Conservation (phyloP, 208 protist genomes). For the Acanthamoeba castellanii region DNA sequence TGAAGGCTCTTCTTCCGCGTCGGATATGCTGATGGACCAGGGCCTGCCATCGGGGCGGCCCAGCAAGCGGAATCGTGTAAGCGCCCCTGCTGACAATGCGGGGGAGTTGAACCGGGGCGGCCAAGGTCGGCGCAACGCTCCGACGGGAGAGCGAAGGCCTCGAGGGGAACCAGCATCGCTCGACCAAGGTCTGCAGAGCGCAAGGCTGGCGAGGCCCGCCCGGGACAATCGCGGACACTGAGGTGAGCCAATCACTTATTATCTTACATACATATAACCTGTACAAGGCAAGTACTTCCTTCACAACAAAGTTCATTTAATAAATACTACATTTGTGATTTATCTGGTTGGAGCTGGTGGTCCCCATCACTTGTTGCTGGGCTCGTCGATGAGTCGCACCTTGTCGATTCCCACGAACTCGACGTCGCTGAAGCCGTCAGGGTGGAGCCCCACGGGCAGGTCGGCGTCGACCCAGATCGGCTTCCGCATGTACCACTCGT, state of each 20-base stretch:
- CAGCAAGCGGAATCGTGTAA: neutral
- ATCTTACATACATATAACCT: too few species aligned
- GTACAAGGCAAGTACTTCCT: too few species aligned
- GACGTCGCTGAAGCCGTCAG: constrained; percentile 49
- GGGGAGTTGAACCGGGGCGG: too few species aligned
- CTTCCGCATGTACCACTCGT: constrained; percentile 36
- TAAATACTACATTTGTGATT: too few species aligned
- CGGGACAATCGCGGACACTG: too few species aligned
- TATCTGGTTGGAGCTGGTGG: neutral
- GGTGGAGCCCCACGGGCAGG: neutral
- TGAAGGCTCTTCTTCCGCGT: neutral
- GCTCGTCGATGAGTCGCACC: neutral
- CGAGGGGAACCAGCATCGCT: too few species aligned
- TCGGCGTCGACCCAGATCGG: constrained; percentile 52
- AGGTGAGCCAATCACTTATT: too few species aligned
- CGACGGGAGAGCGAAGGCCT: too few species aligned
- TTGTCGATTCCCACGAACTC: neutral
- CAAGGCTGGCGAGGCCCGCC: too few species aligned
- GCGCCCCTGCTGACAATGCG: neutral
- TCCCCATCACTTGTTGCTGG: neutral
- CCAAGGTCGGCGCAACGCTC: too few species aligned
- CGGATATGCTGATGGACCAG: neutral
- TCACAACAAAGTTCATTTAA: too few species aligned
- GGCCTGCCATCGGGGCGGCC: neutral
- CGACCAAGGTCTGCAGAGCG: too few species aligned